A percentile compares a stretch with the other conserved stretches of the same genome.
phyloP scores from a whole-genome alignment of 176 grass and related monocot genomes.

The Cenchrus purpureus region DNA sequence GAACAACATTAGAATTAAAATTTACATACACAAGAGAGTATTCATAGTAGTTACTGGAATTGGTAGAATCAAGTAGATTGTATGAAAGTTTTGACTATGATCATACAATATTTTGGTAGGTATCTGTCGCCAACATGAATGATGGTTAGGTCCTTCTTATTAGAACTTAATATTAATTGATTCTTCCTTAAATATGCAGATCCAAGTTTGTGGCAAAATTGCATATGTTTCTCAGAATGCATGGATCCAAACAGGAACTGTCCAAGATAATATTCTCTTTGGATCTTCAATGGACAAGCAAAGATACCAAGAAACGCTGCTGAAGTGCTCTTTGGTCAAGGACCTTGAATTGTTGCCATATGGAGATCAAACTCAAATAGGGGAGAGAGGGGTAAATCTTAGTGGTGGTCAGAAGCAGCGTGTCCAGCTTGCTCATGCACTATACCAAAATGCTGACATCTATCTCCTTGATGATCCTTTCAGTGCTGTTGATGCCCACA shows the following conservation, averaged over 20 bases:
- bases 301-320: constrained; percentile 76
- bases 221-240: constrained; percentile 90
- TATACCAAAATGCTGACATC: constrained; percentile 83
- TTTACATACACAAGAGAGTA: background rate
- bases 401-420: constrained; percentile 95
- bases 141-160: background rate
- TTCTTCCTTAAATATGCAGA: constrained; percentile 53
- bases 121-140: background rate
- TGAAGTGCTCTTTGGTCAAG: constrained; percentile 71
- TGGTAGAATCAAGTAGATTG: background rate
- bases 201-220: constrained; percentile 77
- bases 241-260: constrained; percentile 91
- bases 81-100: background rate
- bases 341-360: constrained; percentile 78
- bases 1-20: background rate
- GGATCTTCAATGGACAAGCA: constrained; percentile 67
- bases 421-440: constrained; percentile 81
- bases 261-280: constrained; percentile 92
- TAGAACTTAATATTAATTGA: constrained; percentile 1
- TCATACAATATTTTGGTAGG: background rate
- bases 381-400: constrained; percentile 89
- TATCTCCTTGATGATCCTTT: constrained; percentile 96
- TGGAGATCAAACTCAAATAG: constrained; percentile 81
- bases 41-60: background rate
- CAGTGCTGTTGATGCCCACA: constrained; percentile 91